Evolutionary conservation across 78 protist species (phyloP).

Genomic region (Dictyostelium firmibasis): DNA sequence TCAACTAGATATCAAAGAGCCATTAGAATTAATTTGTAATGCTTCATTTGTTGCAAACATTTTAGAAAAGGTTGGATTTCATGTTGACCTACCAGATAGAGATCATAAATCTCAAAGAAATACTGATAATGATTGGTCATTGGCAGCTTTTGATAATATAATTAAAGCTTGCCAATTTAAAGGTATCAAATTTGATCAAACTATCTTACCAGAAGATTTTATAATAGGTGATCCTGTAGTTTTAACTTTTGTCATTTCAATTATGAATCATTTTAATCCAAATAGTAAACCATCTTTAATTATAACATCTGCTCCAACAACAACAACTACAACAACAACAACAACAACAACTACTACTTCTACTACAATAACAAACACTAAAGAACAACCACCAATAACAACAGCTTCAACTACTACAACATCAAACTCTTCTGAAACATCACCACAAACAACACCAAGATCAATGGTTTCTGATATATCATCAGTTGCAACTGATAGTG

Average conservation of each 20-base stretch:
- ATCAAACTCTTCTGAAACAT: background rate
- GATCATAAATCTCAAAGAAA: background rate
- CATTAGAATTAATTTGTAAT: background rate
- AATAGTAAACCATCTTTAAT: background rate
- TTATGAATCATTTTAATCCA: constrained; percentile 26
- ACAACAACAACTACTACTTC: background rate
- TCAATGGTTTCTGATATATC: constrained; percentile 13
- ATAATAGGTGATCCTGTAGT: background rate
- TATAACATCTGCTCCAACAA: background rate
- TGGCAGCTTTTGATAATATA: background rate
- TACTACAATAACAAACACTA: background rate
- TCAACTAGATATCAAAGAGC: background rate
- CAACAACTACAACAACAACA: background rate
- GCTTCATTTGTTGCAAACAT: constrained; percentile 11
- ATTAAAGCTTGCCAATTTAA: background rate
- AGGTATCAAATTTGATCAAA: constrained; percentile 7
- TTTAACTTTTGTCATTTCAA: background rate
- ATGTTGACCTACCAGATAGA: background rate
- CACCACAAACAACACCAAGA: constrained; percentile 2
- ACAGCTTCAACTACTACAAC: background rate
- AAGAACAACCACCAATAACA: background rate
- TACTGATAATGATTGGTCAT: background rate
- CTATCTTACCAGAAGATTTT: background rate
- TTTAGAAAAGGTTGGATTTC: background rate
- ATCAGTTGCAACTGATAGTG: background rate